Base-by-base conservation (phyloP, 352 stramenopile genomes). In the Phytophthora fragariaefolia region DNA sequence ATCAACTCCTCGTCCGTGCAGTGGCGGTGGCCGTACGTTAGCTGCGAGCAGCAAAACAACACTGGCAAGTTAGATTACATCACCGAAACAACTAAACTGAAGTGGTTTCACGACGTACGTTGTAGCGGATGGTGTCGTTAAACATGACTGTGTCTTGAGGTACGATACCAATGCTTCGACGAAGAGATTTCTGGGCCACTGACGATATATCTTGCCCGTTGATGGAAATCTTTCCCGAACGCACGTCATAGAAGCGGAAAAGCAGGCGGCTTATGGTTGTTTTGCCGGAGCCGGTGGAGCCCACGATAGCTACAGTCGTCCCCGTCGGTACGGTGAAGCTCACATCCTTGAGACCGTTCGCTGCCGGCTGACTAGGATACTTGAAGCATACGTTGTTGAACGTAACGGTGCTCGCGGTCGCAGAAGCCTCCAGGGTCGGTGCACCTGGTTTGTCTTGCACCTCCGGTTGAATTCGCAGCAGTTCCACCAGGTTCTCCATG, bases 121-220 rank as follows among this genome's bases (percentile, higher is more conserved):
- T 99, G 74, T 98, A 94, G 8, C 83, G 80, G 49, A 99, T 92
- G 8, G 93, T 97, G 76, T 99, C 97, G 71, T 98, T 99, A 82
- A 99, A 99, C 77, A 99, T 92, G 66, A 93, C 87, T 6, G 94
- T 96, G 69, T 98, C 93, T 46, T 99, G 98, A 0, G 97, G 95
- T 6, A 99, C 97, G 27, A 99, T 96, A 8, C 96, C 97, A 55
- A 99, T 97, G 30, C 71, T 73, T 32, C 78, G 63, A 51, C 97
- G 86, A 20, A 99, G 80, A 58, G 82, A 97, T 55, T 91, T 91
- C 58, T 98, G 93, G 13, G 80, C 93, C 15, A 98, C 76, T 7
- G 57, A 73, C 6, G 87, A 64, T 30, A 98, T 95, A 69, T 99
- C 90, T 23, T 96, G 80, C 17, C 87, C 93, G 76, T 98, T 97